These are phyloP conservation scores for Lecanosticta acicola DNA, from an alignment of 2,329 filamentous ascomycete genomes.

Conservation along the genomic window DNA sequence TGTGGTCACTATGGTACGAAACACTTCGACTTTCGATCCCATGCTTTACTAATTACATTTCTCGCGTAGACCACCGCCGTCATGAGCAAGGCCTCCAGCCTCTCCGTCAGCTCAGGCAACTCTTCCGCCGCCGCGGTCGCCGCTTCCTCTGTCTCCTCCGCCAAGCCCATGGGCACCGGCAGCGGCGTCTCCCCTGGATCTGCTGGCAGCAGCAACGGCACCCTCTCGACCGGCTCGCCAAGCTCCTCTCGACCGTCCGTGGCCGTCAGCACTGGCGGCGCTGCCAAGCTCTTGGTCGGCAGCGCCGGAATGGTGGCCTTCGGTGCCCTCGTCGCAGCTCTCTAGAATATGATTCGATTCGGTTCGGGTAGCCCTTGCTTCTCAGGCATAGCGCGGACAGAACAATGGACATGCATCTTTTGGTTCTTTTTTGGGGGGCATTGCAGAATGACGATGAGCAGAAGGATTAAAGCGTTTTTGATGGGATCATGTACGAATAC, in stretches of 20 bases:
- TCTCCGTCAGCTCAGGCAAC: not conserved
- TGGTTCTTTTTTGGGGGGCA: too few relatives aligned
- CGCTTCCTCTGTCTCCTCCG: not conserved
- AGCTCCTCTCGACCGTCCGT: not conserved
- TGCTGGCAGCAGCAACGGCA: constrained; percentile 1
- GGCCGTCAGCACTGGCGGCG: constrained; percentile 34
- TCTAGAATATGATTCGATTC: constrained; percentile 10
- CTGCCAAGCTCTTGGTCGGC: constrained; percentile 43
- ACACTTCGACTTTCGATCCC: too few relatives aligned
- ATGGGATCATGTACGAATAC: too few relatives aligned
- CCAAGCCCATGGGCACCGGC: not conserved
- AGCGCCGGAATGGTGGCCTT: constrained; percentile 35
- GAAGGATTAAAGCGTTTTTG: too few relatives aligned
- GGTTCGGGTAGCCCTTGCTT: too few relatives aligned
- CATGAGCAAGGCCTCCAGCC: not conserved
- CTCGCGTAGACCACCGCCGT: not conserved
- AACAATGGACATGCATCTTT: not conserved
- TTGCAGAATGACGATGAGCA: too few relatives aligned
- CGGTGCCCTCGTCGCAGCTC: constrained; percentile 14
- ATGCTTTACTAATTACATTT: too few relatives aligned
- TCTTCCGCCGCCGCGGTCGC: not conserved
- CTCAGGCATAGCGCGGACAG: not conserved
- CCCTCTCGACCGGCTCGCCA: constrained; percentile 5
- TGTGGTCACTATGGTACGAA: too few relatives aligned
- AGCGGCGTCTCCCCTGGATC: constrained; percentile 1